Evolutionary conservation across 2,329 filamentous ascomycete species (phyloP), one percentile per base, ranked within the genome.

Genomic region (Amylocarpus encephaloides): DNA sequence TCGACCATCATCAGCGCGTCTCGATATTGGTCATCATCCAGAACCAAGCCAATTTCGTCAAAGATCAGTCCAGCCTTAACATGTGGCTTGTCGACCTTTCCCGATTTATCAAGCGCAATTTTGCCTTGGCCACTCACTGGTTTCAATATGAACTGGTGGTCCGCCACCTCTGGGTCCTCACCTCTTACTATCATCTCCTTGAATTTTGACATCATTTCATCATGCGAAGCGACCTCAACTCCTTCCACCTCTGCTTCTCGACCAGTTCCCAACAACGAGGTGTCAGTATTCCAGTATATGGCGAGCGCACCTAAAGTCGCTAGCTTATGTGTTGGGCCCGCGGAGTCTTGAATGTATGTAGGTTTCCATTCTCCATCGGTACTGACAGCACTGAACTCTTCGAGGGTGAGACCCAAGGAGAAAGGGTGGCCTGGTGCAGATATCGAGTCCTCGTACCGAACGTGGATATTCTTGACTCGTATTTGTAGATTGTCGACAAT

Each of bases 401-500:
- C 87, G 50, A 99, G 79, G 0, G 91, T 98, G 53, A 98, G 67
- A 43, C 94, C 93, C 5, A 95, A 79, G 5, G 93, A 89, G 62
- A 98, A 98, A 0, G 94, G 92, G 67, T 98, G 93, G 1, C 90
- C 91, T 0, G 92, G 91, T 9, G 91, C 88, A 16, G 93, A 94
- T 62, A 98, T 89, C 12, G 92, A 91, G 70, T 99, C 93, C 70
- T 99, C 93, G 70, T 98, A 99, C 61, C 93, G 88, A 57, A 98
- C 81, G 68, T 99, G 93, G 53, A 99, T 95, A 67, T 97, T 98
- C 75, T 95, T 97, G 69, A 99, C 84, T 19, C 87, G 93, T 61
- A 98, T 88, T 69, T 99, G 93, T 36, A 99, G 76, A 64, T 99
- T 99, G 75, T 98, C 93, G 65, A 97, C 89, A 64, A 99, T 95